Conservation (phyloP, 805 yeast species). For the Maudiozyma barnettii region DNA sequence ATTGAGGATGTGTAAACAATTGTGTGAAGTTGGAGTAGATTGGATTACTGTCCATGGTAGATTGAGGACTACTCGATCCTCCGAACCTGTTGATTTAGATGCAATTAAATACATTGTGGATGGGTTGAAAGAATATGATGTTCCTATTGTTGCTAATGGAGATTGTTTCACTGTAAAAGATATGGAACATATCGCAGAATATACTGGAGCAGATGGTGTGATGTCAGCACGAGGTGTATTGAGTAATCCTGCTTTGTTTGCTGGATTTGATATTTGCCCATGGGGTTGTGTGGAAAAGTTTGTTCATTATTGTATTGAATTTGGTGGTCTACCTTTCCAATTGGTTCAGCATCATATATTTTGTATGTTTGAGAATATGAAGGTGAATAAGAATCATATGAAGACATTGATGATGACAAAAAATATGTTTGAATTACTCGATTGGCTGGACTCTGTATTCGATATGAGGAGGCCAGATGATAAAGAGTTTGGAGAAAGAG, state of each 20-base stretch:
- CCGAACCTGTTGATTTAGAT: constrained; percentile 72
- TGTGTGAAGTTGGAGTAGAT: constrained; percentile 85
- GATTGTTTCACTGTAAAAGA: constrained; percentile 70
- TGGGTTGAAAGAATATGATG: constrained; percentile 28
- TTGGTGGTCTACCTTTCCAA: constrained; percentile 72
- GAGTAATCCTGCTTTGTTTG: constrained; percentile 79
- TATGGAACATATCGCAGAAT: constrained; percentile 48
- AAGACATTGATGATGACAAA: constrained; percentile 56
- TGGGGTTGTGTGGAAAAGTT: constrained; percentile 86
- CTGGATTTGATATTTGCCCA: constrained; percentile 65
- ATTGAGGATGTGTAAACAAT: constrained; percentile 54
- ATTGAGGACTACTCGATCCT: constrained; percentile 73
- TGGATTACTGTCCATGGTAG: constrained; percentile 93
- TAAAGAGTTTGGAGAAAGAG: constrained; percentile 50
- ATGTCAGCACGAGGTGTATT: constrained; percentile 92
- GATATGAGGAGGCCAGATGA: constrained; percentile 59
- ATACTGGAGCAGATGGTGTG: constrained; percentile 80
- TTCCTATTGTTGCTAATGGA: constrained; percentile 97
- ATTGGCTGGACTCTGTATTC: constrained; percentile 73
- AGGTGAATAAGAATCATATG: constrained; percentile 37
- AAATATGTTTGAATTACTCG: constrained; percentile 55
- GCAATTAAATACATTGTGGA: constrained; percentile 63
- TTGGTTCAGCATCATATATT: constrained; percentile 79
- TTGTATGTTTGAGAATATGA: constrained; percentile 64
- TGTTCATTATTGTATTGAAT: constrained; percentile 67